Conservation (phyloP, 73 alveolate genomes). For the Durusdinium trenchii region DNA sequence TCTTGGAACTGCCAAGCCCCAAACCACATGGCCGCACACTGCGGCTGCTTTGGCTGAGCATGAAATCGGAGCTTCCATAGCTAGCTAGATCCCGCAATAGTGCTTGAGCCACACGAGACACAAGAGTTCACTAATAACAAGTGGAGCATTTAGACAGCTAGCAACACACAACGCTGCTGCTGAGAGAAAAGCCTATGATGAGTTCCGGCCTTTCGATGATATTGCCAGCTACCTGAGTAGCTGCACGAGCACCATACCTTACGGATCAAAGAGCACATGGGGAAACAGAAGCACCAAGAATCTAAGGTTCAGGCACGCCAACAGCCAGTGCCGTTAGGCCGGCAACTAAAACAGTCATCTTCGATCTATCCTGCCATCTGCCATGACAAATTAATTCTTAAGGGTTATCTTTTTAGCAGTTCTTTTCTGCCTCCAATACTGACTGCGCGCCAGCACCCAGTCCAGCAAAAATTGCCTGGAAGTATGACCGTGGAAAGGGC, state of each 20-base stretch:
- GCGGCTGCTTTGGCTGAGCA: slow-evolving; percentile 10
- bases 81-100: background rate
- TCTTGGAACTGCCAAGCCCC: background rate
- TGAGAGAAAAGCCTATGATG: background rate
- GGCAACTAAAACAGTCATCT: slow-evolving; percentile 81
- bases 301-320: slow-evolving; percentile 39
- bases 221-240: slow-evolving; percentile 70
- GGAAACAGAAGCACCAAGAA: background rate
- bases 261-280: too few species aligned
- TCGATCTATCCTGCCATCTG: slow-evolving; percentile 26
- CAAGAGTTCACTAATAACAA: background rate
- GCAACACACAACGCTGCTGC: background rate
- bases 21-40: slow-evolving; percentile 20
- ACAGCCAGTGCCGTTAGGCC: slow-evolving; percentile 82
- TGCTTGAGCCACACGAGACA: slow-evolving; percentile 13
- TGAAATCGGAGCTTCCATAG: slow-evolving; percentile 35
- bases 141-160: background rate
- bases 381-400: background rate
- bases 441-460: slow-evolving; percentile 80
- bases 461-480: slow-evolving; percentile 82
- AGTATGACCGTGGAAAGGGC: too few species aligned
- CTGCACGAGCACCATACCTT: slow-evolving; percentile 95
- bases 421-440: slow-evolving; percentile 38
- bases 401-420: background rate
- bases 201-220: slow-evolving; percentile 41